A percentile compares a stretch with the other conserved stretches of the same genome.
phyloP scores from a whole-genome alignment of 495 filamentous ascomycete genomes.

The Tetracladium marchalianum region DNA sequence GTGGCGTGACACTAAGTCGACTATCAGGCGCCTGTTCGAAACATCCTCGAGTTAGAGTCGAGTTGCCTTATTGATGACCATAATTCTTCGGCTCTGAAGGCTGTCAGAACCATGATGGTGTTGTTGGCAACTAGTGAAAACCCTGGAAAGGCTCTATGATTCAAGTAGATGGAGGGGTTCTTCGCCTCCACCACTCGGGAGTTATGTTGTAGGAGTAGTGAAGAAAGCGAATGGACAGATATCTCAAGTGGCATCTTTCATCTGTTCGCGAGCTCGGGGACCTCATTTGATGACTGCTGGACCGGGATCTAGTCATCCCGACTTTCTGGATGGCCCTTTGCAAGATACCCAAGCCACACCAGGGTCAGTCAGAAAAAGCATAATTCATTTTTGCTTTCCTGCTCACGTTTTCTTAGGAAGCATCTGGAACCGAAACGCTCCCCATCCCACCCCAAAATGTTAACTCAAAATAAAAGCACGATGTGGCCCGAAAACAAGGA shows the following conservation, averaged over 20 bases:
- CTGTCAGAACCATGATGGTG: background rate
- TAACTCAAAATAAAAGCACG: slow-evolving; percentile 12
- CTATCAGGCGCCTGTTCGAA: slow-evolving; percentile 15
- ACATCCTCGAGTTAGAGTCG: background rate
- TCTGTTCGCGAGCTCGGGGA: too few species aligned
- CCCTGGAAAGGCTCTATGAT: background rate
- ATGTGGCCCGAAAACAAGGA: slow-evolving; percentile 13
- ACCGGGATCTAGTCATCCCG: too few species aligned
- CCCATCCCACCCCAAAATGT: slow-evolving; percentile 1
- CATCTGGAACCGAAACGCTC: too few species aligned
- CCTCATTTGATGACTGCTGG: too few species aligned
- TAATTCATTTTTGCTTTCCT: slow-evolving; percentile 2
- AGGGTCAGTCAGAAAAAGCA: slow-evolving; percentile 3
- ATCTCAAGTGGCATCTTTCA: too few species aligned
- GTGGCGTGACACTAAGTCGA: slow-evolving; percentile 13
- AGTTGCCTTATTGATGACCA: slow-evolving; percentile 6
- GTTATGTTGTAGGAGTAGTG: too few species aligned
- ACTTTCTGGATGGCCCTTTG: background rate
- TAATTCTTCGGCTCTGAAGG: background rate
- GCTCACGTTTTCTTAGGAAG: too few species aligned
- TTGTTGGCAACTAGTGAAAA: background rate
- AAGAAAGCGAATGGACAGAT: too few species aligned
- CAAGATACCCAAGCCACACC: background rate
- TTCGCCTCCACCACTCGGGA: slow-evolving; percentile 32
- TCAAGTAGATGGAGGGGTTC: slow-evolving; percentile 16